A percentile compares a stretch with the other conserved stretches of the same genome.
These are phyloP conservation scores for Artemisia tridentata DNA, from an alignment of 129 eudicot species.

Conservation along the genomic window DNA sequence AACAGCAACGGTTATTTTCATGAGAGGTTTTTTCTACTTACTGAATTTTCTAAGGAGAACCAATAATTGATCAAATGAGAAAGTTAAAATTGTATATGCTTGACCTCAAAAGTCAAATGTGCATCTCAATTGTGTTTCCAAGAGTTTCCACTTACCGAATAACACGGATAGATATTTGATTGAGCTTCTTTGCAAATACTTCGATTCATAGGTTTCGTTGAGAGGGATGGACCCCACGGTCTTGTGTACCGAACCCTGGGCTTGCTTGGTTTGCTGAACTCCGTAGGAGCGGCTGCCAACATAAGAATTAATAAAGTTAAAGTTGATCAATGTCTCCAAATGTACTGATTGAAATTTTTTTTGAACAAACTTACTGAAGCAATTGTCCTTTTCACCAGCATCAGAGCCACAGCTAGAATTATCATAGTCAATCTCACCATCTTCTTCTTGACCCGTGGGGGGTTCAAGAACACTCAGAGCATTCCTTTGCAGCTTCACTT, in stretches of 20 bases:
- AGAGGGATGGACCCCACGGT: conserved; percentile 61
- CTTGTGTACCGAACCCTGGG: conserved; percentile 68
- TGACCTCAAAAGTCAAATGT: conserved; percentile 29
- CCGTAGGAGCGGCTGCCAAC: conserved; percentile 54
- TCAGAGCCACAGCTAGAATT: conserved; percentile 79
- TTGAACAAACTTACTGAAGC: conserved; percentile 52
- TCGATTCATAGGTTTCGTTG: conserved; percentile 52
- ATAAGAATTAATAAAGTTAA: not conserved
- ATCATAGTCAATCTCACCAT: conserved; percentile 63
- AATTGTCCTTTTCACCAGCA: conserved; percentile 37
- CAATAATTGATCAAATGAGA: not conserved
- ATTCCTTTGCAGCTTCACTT: conserved; percentile 94
- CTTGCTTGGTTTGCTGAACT: conserved; percentile 70
- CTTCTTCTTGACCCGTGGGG: conserved; percentile 95
- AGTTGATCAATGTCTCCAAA: not conserved
- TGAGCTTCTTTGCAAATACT: conserved; percentile 46
- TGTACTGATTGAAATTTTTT: not conserved
- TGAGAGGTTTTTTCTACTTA: not conserved
- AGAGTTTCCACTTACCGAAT: conserved; percentile 47
- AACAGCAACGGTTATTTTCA: not conserved
- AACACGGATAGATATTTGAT: conserved; percentile 36
- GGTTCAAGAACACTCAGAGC: conserved; percentile 96
- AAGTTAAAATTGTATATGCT: conserved; percentile 2
- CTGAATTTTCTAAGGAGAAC: not conserved
- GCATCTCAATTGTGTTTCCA: conserved; percentile 7